Conservation (phyloP, 75 land plant genomes). For the Gnetum montanum region DNA sequence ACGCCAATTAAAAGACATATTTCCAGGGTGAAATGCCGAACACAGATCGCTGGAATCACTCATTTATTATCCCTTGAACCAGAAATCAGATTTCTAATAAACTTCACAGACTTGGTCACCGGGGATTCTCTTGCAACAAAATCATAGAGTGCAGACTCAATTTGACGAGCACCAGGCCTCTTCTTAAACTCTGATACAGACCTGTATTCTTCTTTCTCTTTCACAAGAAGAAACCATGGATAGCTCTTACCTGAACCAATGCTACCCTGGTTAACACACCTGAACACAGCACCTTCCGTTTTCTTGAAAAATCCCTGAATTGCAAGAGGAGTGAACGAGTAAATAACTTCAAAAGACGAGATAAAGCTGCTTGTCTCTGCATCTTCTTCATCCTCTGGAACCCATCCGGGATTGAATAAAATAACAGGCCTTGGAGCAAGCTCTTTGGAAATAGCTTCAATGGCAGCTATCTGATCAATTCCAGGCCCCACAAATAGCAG, state of each 20-base stretch:
- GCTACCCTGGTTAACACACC: slow-evolving; percentile 35
- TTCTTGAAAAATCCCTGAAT: slow-evolving; percentile 68
- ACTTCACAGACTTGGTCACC: slow-evolving; percentile 78
- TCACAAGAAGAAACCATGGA: slow-evolving; percentile 67
- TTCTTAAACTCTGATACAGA: slow-evolving; percentile 47
- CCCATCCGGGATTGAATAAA: slow-evolving; percentile 80
- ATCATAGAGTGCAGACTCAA: slow-evolving; percentile 84
- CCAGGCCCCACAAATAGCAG: slow-evolving; percentile 52
- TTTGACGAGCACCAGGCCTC: slow-evolving; percentile 58
- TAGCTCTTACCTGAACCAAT: slow-evolving; percentile 52
- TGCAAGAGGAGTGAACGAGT: slow-evolving; percentile 74
- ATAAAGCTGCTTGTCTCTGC: slow-evolving; percentile 28
- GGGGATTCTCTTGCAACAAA: slow-evolving; percentile 84
- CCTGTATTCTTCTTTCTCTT: slow-evolving; percentile 44
- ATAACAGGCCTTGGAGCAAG: slow-evolving; percentile 54
- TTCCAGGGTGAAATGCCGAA: too few relatives aligned
- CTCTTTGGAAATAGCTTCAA: slow-evolving; percentile 23
- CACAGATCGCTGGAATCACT: too few relatives aligned
- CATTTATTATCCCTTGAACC: slow-evolving; percentile 46
- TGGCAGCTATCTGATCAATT: slow-evolving; percentile 15
- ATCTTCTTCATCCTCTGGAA: slow-evolving; percentile 44
- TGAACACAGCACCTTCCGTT: slow-evolving; percentile 67
- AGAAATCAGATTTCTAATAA: slow-evolving; percentile 52
- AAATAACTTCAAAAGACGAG: slow-evolving; percentile 69
- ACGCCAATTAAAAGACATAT: too few relatives aligned